Evolutionary conservation across 176 grass and related monocot species (phyloP).

Genomic region (Olyra latifolia): DNA sequence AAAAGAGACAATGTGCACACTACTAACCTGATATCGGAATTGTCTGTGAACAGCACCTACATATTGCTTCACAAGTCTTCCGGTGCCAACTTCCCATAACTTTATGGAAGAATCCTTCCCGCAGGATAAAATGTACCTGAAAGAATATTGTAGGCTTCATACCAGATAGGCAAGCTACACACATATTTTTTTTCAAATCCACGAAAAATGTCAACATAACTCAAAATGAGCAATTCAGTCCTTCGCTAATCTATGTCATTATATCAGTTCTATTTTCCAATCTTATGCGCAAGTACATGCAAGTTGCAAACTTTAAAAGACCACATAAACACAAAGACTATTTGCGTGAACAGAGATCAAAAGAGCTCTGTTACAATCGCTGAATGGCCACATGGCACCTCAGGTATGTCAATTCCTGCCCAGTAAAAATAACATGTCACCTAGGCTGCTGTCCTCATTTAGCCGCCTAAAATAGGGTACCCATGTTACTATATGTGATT

Average conservation of each 20-base stretch:
- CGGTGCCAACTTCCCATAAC: conserved; percentile 94
- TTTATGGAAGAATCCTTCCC: conserved; percentile 88
- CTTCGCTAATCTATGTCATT: not conserved
- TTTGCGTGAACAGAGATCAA: conserved; percentile 1
- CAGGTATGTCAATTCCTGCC: not conserved
- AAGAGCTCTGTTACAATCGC: not conserved
- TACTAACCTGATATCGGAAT: conserved; percentile 74
- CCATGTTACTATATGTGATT: not conserved
- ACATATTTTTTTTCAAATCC: not conserved
- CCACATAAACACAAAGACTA: not conserved
- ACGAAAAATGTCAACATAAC: conserved; percentile 17
- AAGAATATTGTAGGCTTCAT: conserved; percentile 24
- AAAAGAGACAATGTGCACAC: not conserved
- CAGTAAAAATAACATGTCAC: not conserved
- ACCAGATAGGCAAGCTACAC: conserved; percentile 11
- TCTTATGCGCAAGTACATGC: conserved; percentile 11
- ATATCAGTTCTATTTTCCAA: conserved; percentile 12
- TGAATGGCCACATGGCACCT: not conserved
- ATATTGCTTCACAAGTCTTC: conserved; percentile 85
- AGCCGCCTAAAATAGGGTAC: not conserved
- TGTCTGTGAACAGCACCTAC: conserved; percentile 67
- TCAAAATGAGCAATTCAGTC: not conserved
- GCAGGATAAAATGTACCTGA: conserved; percentile 81
- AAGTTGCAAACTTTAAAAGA: not conserved
- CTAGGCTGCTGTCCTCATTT: not conserved